Evolutionary conservation across 2,329 filamentous ascomycete genomes (phyloP).

Genomic region (Periconia sp.): DNA sequence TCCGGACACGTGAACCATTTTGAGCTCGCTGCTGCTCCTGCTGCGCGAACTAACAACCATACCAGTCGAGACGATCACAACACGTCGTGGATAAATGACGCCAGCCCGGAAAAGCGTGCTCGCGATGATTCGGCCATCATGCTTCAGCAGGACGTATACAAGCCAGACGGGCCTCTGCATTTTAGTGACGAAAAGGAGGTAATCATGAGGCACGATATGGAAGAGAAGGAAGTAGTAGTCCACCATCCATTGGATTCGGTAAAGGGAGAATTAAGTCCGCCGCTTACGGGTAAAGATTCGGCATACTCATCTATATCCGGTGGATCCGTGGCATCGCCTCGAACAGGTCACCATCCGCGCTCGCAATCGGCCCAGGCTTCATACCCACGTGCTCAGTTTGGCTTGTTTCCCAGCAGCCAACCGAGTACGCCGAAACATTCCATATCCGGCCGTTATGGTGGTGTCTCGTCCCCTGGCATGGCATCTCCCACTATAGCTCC

Average conservation of each 20-base stretch:
- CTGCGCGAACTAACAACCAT: slow-evolving; percentile 9
- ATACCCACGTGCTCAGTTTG: slow-evolving; percentile 37
- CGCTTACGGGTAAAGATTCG: slow-evolving; percentile 40
- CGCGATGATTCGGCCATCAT: slow-evolving; percentile 16
- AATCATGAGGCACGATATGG: background rate
- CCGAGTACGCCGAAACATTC: slow-evolving; percentile 37
- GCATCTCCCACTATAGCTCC: slow-evolving; percentile 14
- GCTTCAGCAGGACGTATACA: slow-evolving; percentile 15
- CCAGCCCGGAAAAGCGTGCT: slow-evolving; percentile 15
- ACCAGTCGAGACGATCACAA: slow-evolving; percentile 17
- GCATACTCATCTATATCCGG: slow-evolving; percentile 43
- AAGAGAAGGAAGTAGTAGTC: slow-evolving; percentile 8
- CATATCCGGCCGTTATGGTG: slow-evolving; percentile 27
- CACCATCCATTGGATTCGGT: background rate
- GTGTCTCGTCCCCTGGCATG: slow-evolving; percentile 25
- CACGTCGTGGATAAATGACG: slow-evolving; percentile 23
- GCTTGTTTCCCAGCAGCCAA: slow-evolving; percentile 35
- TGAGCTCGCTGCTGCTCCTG: slow-evolving; percentile 16
- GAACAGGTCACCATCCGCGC: slow-evolving; percentile 22
- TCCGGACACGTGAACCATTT: slow-evolving; percentile 1
- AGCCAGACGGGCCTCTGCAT: slow-evolving; percentile 11
- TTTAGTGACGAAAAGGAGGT: slow-evolving; percentile 16
- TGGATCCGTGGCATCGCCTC: slow-evolving; percentile 33
- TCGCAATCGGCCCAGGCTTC: slow-evolving; percentile 34
- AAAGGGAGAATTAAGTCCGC: slow-evolving; percentile 31